Percentiles rank a stretch among this genome's conserved stretches.
phyloP scores from a whole-genome alignment of 2,329 filamentous ascomycete genomes.

The Trichophyton mentagrophytes region DNA sequence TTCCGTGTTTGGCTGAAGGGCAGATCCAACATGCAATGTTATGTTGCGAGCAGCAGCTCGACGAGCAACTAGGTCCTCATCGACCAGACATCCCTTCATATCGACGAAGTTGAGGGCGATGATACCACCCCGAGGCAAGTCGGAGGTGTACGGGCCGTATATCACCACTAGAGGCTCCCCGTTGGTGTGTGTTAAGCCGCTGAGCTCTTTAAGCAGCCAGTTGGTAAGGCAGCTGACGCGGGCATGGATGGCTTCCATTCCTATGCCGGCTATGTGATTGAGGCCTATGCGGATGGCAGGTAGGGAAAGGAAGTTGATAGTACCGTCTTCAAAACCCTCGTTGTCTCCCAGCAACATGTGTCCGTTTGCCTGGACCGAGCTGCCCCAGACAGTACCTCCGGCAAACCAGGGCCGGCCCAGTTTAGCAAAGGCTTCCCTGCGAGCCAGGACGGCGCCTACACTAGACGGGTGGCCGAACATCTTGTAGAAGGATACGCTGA shows the following conservation, averaged over 20 bases:
- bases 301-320: slow-evolving; percentile 52
- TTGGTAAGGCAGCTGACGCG: slow-evolving; percentile 45
- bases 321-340: slow-evolving; percentile 54
- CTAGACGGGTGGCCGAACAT: slow-evolving; percentile 52
- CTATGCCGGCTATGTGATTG: slow-evolving; percentile 32
- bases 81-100: slow-evolving; percentile 40
- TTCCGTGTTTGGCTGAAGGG: slow-evolving; percentile 37
- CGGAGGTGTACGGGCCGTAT: slow-evolving; percentile 43
- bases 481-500: slow-evolving; percentile 51
- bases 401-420: slow-evolving; percentile 51
- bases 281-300: slow-evolving; percentile 46
- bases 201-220: slow-evolving; percentile 39
- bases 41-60: slow-evolving; percentile 44
- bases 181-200: slow-evolving; percentile 40
- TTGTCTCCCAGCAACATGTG: slow-evolving; percentile 24
- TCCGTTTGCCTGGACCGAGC: slow-evolving; percentile 7
- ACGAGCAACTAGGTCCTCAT: slow-evolving; percentile 47
- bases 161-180: slow-evolving; percentile 41
- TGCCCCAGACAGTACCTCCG: slow-evolving; percentile 46
- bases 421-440: slow-evolving; percentile 43
- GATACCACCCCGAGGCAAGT: slow-evolving; percentile 41
- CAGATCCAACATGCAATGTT: slow-evolving; percentile 47
- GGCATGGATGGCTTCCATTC: slow-evolving; percentile 45
- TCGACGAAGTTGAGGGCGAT: slow-evolving; percentile 51
- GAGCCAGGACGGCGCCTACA: slow-evolving; percentile 48